Evolutionary conservation across 2,329 filamentous ascomycete genomes (phyloP), one percentile per base, ranked within the genome.

Genomic region (Stachybotrys chartarum): DNA sequence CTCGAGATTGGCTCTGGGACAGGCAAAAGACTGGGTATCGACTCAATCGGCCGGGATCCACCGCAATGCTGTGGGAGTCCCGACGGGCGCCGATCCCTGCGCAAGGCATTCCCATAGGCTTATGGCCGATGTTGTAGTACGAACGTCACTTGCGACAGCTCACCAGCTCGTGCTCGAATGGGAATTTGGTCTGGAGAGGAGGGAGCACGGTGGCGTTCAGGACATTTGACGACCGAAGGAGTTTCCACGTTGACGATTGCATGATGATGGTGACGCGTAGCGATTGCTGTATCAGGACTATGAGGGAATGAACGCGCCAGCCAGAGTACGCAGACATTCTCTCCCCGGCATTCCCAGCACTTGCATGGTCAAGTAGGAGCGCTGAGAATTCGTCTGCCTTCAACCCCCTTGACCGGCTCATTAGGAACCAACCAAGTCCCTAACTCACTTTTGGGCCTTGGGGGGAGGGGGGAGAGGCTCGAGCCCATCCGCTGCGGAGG

Each of bases 51-150:
- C 35, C 35, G 35, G 35, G 35, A 42, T 14, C 35, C 35, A 42
- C 35, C 5, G 3, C 14, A 42, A 14, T 42, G 35, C 35, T 10
- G 35, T 14, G 10, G 35, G 35, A 42, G 35, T 10, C 56, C 55
- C 44, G 39, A 55, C 52, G 51, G 54, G 42, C 45, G 51, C 57
- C 58, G 58, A 66, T 65, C 64, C 63, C 59, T 65, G 60, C 54
- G 60, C 62, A 62, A 68, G 67, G 67, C 67, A 56, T 66, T 66
- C 64, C 61, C 53, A 67, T 67, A 65, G 67, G 67, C 64, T 68
- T 57, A 66, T 61, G 63, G 57, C 55, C 55, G 32, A 12, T 52
- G 30, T 14, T 42, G 35, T 42, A 42, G 35, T 5, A 42, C 35
- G 14, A 42, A 42, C 35, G 35, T 42, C 35, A 42, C 35, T 14